Base-by-base conservation (phyloP, 192 early-diverging fungal species). In the Hyaloraphidium curvatum region DNA sequence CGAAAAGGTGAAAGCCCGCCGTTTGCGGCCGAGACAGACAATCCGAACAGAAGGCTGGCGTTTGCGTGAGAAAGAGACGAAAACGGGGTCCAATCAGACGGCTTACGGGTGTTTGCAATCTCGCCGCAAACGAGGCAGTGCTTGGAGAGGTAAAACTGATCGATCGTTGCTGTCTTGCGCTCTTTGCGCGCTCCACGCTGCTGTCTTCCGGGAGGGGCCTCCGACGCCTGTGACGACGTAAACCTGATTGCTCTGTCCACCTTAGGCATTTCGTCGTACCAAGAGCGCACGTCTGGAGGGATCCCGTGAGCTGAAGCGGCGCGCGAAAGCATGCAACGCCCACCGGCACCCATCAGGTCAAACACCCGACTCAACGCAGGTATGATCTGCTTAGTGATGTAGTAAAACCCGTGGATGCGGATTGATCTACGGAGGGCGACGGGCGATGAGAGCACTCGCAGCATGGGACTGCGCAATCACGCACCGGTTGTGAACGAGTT, bases 321-420 rank as follows among this genome's bases (percentile, higher is more conserved):
- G 7, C 21, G 9, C 1, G 33, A 52, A 43, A 40, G 50, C 3
- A 5, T 21, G 9, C 51, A 2, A 17, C 35, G 48, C 31, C 63
- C 61, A 66, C 80, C 75, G 2, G 73, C 78, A 27, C 88, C 89
- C 0, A 88, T 67, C 1, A 91, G 66, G 21, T 79, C 79, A 37
- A 96, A 82, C 7, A 91, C 63, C 16, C 91, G 59, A 31, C 76
- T 64, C 9, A 96, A 64, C 0, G 84, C 74, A 2, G 87, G 87
- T 26, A 87, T 77, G 7, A 89, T 74, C 68, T 88, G 85, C 61
- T 85, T 86, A 1, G 67, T 64, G 40, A 96, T 81, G 57, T 96
- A 96, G 56, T 90, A 92, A 28, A 71, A 71, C 3, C 73, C 78
- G 60, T 96, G 72, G 13, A 88, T 60, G 16, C 75, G 67, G 22